Percentiles rank a stretch among this genome's conserved stretches.
Conservation (phyloP, 2,329 filamentous ascomycete genomes). For the Aureobasidium sp. region DNA sequence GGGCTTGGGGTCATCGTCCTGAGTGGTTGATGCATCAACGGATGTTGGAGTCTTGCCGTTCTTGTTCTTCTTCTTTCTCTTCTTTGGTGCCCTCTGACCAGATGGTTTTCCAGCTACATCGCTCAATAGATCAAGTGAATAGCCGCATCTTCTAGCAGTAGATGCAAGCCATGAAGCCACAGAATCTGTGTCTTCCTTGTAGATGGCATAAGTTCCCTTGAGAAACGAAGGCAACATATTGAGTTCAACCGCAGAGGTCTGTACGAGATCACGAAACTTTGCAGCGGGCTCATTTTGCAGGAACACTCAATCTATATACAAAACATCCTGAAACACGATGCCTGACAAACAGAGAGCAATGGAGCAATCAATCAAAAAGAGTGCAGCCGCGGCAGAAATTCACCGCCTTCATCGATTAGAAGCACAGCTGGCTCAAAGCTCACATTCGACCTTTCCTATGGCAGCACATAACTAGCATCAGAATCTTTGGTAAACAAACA, state of each 20-base stretch:
- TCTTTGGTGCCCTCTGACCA: not conserved
- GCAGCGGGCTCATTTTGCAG: too few relatives aligned
- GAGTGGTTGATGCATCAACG: not conserved
- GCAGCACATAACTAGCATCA: too few relatives aligned
- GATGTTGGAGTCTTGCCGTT: not conserved
- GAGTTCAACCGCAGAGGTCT: too few relatives aligned
- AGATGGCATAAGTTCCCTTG: not conserved
- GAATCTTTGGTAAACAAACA: too few relatives aligned
- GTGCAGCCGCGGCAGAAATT: too few relatives aligned
- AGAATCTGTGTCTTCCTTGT: not conserved
- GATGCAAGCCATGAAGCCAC: not conserved
- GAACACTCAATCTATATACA: not conserved
- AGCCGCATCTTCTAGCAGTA: not conserved
- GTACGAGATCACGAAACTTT: too few relatives aligned
- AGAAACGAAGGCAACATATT: not conserved
- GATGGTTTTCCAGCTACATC: not conserved
- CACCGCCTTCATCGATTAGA: too few relatives aligned
- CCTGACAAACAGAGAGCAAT: too few relatives aligned
- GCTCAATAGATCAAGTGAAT: not conserved
- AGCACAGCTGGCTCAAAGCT: too few relatives aligned
- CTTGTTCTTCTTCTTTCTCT: not conserved
- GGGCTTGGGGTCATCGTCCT: not conserved
- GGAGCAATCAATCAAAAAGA: too few relatives aligned
- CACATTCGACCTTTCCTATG: too few relatives aligned
- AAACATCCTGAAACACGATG: too few relatives aligned